phyloP scores from a whole-genome alignment of 805 yeast genomes.

The Candida stauntonica region DNA sequence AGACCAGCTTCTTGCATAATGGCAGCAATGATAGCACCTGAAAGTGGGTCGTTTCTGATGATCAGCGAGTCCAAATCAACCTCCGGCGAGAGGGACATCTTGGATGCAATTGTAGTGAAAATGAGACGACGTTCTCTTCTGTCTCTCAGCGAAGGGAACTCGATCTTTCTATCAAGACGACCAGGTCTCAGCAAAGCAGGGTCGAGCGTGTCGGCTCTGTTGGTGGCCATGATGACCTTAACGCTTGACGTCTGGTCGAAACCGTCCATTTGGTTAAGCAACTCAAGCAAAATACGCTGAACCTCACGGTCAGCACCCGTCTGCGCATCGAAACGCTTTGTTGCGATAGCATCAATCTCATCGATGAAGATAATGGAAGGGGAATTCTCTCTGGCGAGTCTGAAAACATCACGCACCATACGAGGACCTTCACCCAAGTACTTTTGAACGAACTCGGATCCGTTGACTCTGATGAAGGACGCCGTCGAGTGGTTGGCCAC shows the following conservation, averaged over 20 bases:
- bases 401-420: conserved; percentile 97
- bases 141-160: conserved; percentile 93
- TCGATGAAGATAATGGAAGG: conserved; percentile 97
- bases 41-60: conserved; percentile 91
- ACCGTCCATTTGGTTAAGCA: conserved; percentile 98
- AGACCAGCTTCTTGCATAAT: conserved; percentile 99
- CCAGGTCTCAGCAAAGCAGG: conserved; percentile 99
- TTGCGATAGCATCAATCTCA: conserved; percentile 98
- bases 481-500: conserved; percentile 97
- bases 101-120: conserved; percentile 92
- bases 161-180: conserved; percentile 95
- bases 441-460: conserved; percentile 97
- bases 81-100: conserved; percentile 97
- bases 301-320: conserved; percentile 99
- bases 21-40: conserved; percentile 98
- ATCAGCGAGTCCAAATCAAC: conserved; percentile 93
- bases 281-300: conserved; percentile 92
- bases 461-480: conserved; percentile 92
- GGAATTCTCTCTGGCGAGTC: conserved; percentile 94
- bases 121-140: conserved; percentile 97
- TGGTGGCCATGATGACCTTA: conserved; percentile 98
- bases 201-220: conserved; percentile 98
- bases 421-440: conserved; percentile 99
- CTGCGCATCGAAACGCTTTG: conserved; percentile 98
- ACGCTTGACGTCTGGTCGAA: conserved; percentile 94